A percentile compares a stretch with the other conserved stretches of the same genome.
These are phyloP conservation scores for Chondrus crispus DNA, from an alignment of 23 red algal species.

Conservation along the genomic window DNA sequence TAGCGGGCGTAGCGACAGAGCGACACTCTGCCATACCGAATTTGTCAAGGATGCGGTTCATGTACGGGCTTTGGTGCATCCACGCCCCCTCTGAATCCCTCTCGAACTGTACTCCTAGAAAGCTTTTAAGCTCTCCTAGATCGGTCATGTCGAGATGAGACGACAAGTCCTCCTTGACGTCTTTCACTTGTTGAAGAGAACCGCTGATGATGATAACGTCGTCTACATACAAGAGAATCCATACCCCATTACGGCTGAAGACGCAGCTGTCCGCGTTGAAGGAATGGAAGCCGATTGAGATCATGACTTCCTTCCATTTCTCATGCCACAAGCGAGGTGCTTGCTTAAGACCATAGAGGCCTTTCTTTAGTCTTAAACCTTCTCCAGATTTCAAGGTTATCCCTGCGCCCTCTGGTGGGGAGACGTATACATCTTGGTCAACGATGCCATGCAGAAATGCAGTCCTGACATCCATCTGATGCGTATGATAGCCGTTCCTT, in stretches of 20 bases:
- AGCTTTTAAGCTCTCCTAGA: background rate
- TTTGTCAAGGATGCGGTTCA: background rate
- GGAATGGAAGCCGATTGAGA: background rate
- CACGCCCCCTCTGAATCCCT: background rate
- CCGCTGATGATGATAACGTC: background rate
- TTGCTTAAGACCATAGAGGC: background rate
- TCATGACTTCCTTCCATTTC: background rate
- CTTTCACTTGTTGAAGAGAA: background rate
- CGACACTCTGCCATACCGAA: background rate
- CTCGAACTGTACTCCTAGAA: background rate
- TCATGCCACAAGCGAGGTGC: background rate
- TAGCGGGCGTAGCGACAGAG: too few species aligned
- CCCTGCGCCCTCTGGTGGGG: background rate
- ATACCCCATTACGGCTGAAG: background rate
- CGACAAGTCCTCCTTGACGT: background rate
- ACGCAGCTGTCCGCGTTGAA: background rate
- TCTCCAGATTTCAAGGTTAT: background rate
- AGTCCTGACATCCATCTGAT: background rate
- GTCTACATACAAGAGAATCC: background rate
- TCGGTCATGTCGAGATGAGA: background rate
- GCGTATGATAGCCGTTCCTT: background rate
- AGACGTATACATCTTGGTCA: too few species aligned
- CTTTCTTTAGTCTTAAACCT: background rate
- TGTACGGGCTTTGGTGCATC: background rate
- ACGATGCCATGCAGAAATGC: background rate